Base-by-base conservation (phyloP, 805 yeast species). In the Wickerhamiella spandovensis region DNA sequence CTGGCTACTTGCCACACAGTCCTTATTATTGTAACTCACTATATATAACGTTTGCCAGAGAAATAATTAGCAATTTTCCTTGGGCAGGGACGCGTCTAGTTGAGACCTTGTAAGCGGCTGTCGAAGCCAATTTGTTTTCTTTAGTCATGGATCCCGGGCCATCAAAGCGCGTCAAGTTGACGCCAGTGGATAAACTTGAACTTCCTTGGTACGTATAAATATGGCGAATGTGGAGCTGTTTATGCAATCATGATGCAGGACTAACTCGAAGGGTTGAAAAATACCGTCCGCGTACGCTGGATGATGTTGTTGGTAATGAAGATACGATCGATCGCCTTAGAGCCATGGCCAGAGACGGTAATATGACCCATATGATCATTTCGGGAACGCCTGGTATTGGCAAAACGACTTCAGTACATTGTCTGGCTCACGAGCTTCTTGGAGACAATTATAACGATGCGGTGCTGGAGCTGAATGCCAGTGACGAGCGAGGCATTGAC, bases 371-470 rank as follows among this genome's bases (percentile, higher is more conserved):
- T 67, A 72, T 92, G 76, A 89, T 92, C 58, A 84, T 92, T 44
- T 82, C 92, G n/a, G 73, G 98, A 2, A 69, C 87, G 44, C 98
- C 98, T 1, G 98, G 98, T 58, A 90, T 92, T 50, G 98, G 98
- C 42, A 92, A 92, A 64, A 92, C 98, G 2, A 92, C 98, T 0
- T 83, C 96, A 1, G 78, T 92, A 5, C 85, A 84, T 53, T 89
- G 97, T 68, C 74, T 92, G 25, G 97, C 97, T 0, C 75, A 78
- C 48, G 95, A 84, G 61, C 67, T 92, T 42, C 71, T 92, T 28
- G 95, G 95, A 0, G 76, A 76, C 18, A 69, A 78, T 23, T 81
- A 81, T 58, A 71, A 73, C 37, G 90, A 83, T 56, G 98, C 95
- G 0, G 90, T 90, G 0, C 68, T 92, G 51, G 98, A 92, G 66